Evolutionary conservation across 2,329 filamentous ascomycete genomes (phyloP), one percentile per base, ranked within the genome.

Genomic region (Xylaria sp.): DNA sequence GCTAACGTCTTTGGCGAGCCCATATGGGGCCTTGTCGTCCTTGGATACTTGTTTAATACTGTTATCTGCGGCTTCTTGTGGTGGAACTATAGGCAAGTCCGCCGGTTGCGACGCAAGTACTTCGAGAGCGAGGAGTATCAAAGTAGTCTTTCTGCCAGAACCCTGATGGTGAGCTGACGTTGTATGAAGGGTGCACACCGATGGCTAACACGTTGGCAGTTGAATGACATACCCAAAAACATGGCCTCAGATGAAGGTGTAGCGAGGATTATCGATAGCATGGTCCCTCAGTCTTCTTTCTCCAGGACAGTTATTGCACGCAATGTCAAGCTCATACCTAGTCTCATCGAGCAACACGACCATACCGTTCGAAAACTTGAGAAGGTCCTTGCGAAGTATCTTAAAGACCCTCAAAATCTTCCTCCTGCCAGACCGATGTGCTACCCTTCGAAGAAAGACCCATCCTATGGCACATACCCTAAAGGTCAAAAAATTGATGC

Each of bases 71-170:
- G 86, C 63, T 97, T 97, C 74, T 82, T 99, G 32, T 99, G 94
- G 94, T 91, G 87, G 83, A 98, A 97, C 76, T 98, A 98, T 79
- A 86, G 87, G 37, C 91, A 89, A 57, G 86, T 99, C 23, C 81
- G 90, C 18, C 82, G 83, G 40, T 81, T 99, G 71, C 88, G 94
- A 70, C 88, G 93, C 68, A 83, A 87, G 50, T 98, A 97, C 76
- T 95, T 97, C 75, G 88, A 95, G 76, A 95, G 90, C 74, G 85
- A 91, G 0, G 95, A 98, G 50, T 99, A 97, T 75, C 93, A 97
- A 79, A 88, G 88, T 67, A 97, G 93, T 79, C 83, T 98, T 65
- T 93, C 97, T 80, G 90, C 96, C 1, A 82, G 89, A 65, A 91
- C 89, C 0, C 79, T 91, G 54, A 91, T 91, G 89, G 86, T 90